A percentile compares a stretch with the other conserved stretches of the same genome.
phyloP scores from a whole-genome alignment of 139 green algal species.

The Coelastrella sp. region DNA sequence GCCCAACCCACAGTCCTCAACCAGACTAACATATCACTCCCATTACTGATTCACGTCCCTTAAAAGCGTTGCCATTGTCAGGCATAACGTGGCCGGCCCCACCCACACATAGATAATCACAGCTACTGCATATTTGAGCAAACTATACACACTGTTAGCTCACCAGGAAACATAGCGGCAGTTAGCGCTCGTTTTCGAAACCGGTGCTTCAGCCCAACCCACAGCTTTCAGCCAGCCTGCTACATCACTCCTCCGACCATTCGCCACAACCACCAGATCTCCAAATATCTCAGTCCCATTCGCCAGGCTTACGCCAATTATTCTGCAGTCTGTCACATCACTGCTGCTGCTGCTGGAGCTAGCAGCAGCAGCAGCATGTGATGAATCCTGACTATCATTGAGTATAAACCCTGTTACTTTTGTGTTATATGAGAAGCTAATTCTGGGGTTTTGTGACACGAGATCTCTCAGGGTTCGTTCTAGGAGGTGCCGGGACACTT shows the following conservation, averaged over 20 bases:
- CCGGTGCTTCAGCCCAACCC: not conserved
- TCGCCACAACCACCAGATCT: slow-evolving; percentile 44
- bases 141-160: not conserved
- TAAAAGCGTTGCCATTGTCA: too few species aligned
- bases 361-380: not conserved
- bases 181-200: not conserved
- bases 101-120: too few species aligned
- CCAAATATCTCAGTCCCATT: not conserved
- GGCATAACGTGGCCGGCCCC: too few species aligned
- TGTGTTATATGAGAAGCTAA: not conserved
- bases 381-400: too few species aligned
- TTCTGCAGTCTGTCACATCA: not conserved
- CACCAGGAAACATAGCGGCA: not conserved
- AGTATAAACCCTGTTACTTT: not conserved
- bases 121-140: too few species aligned
- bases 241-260: not conserved
- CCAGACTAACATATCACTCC: too few species aligned
- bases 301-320: not conserved
- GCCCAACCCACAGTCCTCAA: too few species aligned
- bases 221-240: not conserved
- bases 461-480: not conserved
- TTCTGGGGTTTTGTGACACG: slow-evolving; percentile 1
- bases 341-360: not conserved
- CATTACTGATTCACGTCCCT: too few species aligned
- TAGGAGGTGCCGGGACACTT: slow-evolving; percentile 3